Base-by-base conservation (phyloP, 257 asterid genomes). In the Craterostigma plantagineum region DNA sequence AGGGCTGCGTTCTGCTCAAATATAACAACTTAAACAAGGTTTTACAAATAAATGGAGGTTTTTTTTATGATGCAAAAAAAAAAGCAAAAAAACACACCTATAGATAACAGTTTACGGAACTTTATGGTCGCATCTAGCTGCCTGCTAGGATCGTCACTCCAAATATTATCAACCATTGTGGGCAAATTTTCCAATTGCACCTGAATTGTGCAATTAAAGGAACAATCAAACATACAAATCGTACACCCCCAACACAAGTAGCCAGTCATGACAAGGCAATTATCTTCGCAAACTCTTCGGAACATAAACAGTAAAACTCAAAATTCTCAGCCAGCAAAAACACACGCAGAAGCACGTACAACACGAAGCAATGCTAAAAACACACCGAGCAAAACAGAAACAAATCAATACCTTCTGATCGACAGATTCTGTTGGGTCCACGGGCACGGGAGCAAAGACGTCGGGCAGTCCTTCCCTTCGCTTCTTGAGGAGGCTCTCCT, bases 401-500 rank as follows among this genome's bases (percentile, higher is more conserved):
- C 30, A 23, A 23, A 23, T 23, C 16, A n/a, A 16, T 40, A 85
- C 94, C 91, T 81, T 77, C 76, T 85, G 73, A 38, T 73, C 91
- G n/a, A 57, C 48, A 58, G 83, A 11, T 70, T 69, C 39, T 70
- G 92, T 59, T 75, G 92, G 17, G 73, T 23, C 30, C 30, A 23
- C 30, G 30, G 30, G 30, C 30, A 23, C 30, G 30, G 30, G 6
- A 23, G 30, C 30, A 23, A 23, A 23, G 30, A 6, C 30, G 30
- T 23, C 59, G 43, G 70, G 90, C 50, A 81, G 69, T 48, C 92
- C 92, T 60, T 85, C 92, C 17, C 96, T 86, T 6, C 94, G 81
- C 75, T 85, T 85, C 68, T 85, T 85, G 44, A 77, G 45, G 79
- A 84, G 62, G 46, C 60, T 81, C 68, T 85, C 96, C 70, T 85